A percentile compares a stretch with the other conserved stretches of the same genome.
Conservation (phyloP, 352 stramenopile genomes). For the Globisporangium cystogenes region DNA sequence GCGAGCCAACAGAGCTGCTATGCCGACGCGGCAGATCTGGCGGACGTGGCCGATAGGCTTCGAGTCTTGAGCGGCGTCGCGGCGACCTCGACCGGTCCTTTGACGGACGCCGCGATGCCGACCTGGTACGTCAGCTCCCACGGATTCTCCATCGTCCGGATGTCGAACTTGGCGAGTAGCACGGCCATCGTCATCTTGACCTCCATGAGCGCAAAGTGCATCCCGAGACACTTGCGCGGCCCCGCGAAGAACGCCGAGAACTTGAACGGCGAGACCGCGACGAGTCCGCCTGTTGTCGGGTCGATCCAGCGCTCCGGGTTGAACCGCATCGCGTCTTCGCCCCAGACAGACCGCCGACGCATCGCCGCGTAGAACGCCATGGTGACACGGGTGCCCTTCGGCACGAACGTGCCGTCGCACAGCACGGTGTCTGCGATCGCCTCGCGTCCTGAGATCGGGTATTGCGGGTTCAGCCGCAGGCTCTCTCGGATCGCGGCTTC, state of each 20-base stretch:
- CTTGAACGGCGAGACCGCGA: conserved; percentile 27
- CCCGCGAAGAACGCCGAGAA: conserved; percentile 42
- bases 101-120: conserved; percentile 18
- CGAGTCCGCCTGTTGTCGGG: conserved; percentile 17
- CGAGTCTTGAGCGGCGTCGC: not conserved
- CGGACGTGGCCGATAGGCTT: too few species aligned
- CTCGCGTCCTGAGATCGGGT: too few species aligned
- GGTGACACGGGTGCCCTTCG: conserved; percentile 22
- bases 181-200: conserved; percentile 32
- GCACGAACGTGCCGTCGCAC: conserved; percentile 41
- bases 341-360: conserved; percentile 37
- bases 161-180: conserved; percentile 28
- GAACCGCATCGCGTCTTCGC: conserved; percentile 32
- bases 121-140: conserved; percentile 20
- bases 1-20: too few species aligned
- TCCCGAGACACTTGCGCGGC: conserved; percentile 36
- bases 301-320: conserved; percentile 49
- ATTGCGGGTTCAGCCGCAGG: conserved; percentile 43
- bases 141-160: conserved; percentile 18
- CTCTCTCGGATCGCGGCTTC: conserved; percentile 39
- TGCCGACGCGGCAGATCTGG: too few species aligned
- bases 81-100: conserved; percentile 15
- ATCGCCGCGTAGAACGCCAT: conserved; percentile 39
- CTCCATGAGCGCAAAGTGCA: conserved; percentile 34
- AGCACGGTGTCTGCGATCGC: conserved; percentile 42